Base-by-base conservation (phyloP, 73 alveolate species). In the Effrenium voratum region DNA sequence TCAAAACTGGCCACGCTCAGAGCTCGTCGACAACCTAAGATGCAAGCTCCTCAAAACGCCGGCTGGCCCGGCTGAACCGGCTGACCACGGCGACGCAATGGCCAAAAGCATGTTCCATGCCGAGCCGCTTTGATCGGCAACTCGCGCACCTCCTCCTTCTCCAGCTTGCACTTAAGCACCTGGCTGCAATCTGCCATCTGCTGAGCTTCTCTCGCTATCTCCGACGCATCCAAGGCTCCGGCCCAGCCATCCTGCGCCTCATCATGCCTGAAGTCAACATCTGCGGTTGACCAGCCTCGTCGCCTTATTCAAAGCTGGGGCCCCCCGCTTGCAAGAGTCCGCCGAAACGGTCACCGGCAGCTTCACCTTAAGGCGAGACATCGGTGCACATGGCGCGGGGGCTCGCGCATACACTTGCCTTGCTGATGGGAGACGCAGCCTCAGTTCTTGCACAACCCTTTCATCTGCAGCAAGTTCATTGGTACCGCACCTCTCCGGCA, bases 151-250 rank as follows among this genome's bases (percentile, higher is more conserved):
- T 86, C 94, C 46, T 86, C 94, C 24, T 86, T 81, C 94, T 86
- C 94, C 46, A 86, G 94, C 75, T 86, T 86, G 94, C 94, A 86
- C 45, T 43, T 59, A 28, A 86, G 75, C 36, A 86, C 94, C 94
- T 86, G 94, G 43, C 8, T 5, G 26, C 22, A 66, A 1, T 24
- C 49, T 15, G 22, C 68, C 68, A 22, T 55, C 83, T 73, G 46
- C 32, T 32, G 52, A 22, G 12, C 68, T 55, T 55, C 68, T 12
- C 68, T 22, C 12, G 68, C 22, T 12, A 57, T 22, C 16, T 30
- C 72, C 28, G 30, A 50, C 22, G 83, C 16, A n/a, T 28, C 36
- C 40, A 50, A 73, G 83, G 83, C 52, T 12, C 49, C 83, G 49
- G 28, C 36, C 43, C 87, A 40, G 43, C 60, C 57, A 43, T 43